These are phyloP conservation scores for Nakazawaea ernobii DNA, from an alignment of 805 yeast genomes.

Conservation along the genomic window DNA sequence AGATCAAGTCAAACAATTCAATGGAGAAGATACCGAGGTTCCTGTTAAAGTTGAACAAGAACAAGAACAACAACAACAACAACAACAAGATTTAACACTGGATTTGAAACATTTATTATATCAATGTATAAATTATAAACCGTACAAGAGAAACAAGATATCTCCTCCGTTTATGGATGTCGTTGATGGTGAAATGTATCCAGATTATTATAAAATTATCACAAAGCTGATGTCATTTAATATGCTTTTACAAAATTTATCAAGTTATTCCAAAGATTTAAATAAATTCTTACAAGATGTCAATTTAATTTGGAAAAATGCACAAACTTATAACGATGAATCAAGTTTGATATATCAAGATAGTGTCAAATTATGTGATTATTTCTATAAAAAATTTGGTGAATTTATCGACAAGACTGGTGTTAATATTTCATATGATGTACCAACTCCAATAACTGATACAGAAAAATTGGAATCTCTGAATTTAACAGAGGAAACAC, in stretches of 20 bases:
- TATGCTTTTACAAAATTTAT: slow-evolving; percentile 48
- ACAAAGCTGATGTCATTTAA: slow-evolving; percentile 70
- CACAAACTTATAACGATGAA: slow-evolving; percentile 71
- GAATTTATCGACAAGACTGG: slow-evolving; percentile 15
- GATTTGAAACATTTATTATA: slow-evolving; percentile 26
- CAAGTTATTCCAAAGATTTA: slow-evolving; percentile 45
- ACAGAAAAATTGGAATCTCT: slow-evolving; percentile 11
- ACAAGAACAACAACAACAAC: neutral
- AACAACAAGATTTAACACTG: slow-evolving; percentile 11
- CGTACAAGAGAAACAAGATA: slow-evolving; percentile 44
- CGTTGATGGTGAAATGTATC: slow-evolving; percentile 65
- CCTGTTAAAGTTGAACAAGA: neutral
- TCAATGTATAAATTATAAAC: slow-evolving; percentile 37
- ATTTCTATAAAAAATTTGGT: slow-evolving; percentile 37
- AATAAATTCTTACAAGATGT: slow-evolving; percentile 56
- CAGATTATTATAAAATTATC: slow-evolving; percentile 74
- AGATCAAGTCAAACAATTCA: slow-evolving; percentile 36
- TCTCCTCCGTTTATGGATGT: slow-evolving; percentile 72
- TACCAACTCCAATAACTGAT: slow-evolving; percentile 2
- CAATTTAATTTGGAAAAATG: slow-evolving; percentile 67
- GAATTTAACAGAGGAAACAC: slow-evolving; percentile 11
- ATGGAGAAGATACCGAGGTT: slow-evolving; percentile 16
- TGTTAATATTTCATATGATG: neutral
- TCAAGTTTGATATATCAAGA: slow-evolving; percentile 68
- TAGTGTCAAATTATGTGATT: slow-evolving; percentile 52